Conservation (phyloP, 495 filamentous ascomycete genomes). For the Aspergillus saccharolyticus region DNA sequence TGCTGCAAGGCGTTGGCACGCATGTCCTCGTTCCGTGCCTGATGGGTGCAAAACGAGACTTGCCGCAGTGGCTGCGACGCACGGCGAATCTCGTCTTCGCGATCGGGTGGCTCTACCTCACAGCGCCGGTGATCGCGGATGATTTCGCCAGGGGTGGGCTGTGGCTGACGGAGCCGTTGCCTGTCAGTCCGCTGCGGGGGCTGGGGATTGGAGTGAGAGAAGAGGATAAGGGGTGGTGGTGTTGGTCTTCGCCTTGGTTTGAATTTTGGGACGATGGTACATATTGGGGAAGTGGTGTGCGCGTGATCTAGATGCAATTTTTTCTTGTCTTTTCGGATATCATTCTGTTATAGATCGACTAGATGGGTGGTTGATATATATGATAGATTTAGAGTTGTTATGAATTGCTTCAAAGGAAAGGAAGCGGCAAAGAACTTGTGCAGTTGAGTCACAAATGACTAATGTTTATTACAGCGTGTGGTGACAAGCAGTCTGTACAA, state of each 20-base stretch:
- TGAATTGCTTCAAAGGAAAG: too few species aligned
- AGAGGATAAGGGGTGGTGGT: slow-evolving; percentile 49
- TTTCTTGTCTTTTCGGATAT: slow-evolving; percentile 5
- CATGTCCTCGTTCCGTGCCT: slow-evolving; percentile 20
- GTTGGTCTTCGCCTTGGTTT: slow-evolving; percentile 50
- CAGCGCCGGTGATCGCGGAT: slow-evolving; percentile 49
- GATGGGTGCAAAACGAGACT: slow-evolving; percentile 27
- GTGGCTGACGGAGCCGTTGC: slow-evolving; percentile 67
- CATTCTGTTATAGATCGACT: background rate
- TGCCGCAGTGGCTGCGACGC: slow-evolving; percentile 29
- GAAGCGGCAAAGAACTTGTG: too few species aligned
- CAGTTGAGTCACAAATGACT: too few species aligned
- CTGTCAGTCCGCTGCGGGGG: slow-evolving; percentile 53
- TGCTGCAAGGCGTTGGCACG: slow-evolving; percentile 41
- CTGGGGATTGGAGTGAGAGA: slow-evolving; percentile 50
- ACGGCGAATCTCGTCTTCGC: slow-evolving; percentile 50
- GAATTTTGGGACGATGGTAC: slow-evolving; percentile 45
- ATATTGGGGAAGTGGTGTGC: slow-evolving; percentile 64
- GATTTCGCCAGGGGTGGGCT: slow-evolving; percentile 58
- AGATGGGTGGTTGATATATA: slow-evolving; percentile 5
- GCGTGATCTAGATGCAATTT: slow-evolving; percentile 26
- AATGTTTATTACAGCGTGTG: too few species aligned
- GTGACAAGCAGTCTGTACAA: too few species aligned
- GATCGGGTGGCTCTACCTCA: slow-evolving; percentile 53
- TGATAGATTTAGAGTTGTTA: background rate